These are phyloP conservation scores for Kondoa subrosea DNA, from an alignment of 768 basidiomycete species.

Conservation along the genomic window DNA sequence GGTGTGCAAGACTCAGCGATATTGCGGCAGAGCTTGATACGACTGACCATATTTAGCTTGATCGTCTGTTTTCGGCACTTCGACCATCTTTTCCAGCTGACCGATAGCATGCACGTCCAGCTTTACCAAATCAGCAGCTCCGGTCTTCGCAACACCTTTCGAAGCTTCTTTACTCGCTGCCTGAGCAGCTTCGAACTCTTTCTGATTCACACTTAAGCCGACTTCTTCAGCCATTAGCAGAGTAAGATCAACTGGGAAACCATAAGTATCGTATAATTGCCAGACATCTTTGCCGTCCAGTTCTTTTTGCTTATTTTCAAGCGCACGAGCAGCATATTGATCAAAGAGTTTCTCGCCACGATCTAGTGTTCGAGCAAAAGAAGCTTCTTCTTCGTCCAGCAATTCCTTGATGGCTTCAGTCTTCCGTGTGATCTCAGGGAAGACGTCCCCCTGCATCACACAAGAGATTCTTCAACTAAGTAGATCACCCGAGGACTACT, in stretches of 20 bases:
- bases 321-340: conserved; percentile 56
- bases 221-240: conserved; percentile 93
- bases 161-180: conserved; percentile 76
- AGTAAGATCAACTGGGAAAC: conserved; percentile 92
- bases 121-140: conserved; percentile 45
- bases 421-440: conserved; percentile 81
- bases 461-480: neutral
- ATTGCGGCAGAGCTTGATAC: conserved; percentile 26
- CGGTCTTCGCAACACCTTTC: conserved; percentile 63
- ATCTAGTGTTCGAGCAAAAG: conserved; percentile 90
- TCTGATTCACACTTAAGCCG: conserved; percentile 63
- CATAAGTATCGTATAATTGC: conserved; percentile 93
- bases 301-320: conserved; percentile 45
- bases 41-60: conserved; percentile 64
- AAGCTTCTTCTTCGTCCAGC: conserved; percentile 90
- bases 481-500: neutral
- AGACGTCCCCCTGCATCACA: conserved; percentile 52
- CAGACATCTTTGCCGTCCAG: conserved; percentile 86
- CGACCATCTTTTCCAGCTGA: conserved; percentile 55
- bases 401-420: conserved; percentile 78
- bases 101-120: conserved; percentile 92
- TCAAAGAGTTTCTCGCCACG: conserved; percentile 93
- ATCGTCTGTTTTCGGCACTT: conserved; percentile 82
- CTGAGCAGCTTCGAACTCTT: conserved; percentile 77
- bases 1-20: neutral